Percentiles rank a stretch among this genome's conserved stretches.
Evolutionary conservation across 2,329 filamentous ascomycete genomes (phyloP).

Genomic region (Colletotrichum falcatum): DNA sequence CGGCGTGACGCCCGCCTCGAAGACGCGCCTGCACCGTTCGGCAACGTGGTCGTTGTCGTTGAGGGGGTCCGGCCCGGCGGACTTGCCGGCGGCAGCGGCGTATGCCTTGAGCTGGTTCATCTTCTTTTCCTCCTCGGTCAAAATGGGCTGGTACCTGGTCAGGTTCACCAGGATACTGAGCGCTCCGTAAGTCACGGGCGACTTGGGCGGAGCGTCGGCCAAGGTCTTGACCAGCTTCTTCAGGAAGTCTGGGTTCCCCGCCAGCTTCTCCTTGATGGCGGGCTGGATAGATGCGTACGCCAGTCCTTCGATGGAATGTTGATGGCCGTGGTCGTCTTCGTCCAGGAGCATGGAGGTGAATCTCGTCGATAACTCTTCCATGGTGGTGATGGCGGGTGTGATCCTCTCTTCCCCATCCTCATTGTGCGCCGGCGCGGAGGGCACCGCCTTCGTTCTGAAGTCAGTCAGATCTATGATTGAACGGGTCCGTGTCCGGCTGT

Average conservation of each 20-base stretch:
- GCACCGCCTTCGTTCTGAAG: slow-evolving; percentile 66
- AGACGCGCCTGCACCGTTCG: slow-evolving; percentile 79
- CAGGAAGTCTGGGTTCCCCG: slow-evolving; percentile 75
- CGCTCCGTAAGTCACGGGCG: slow-evolving; percentile 83
- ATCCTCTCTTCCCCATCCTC: slow-evolving; percentile 59
- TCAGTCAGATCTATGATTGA: slow-evolving; percentile 56
- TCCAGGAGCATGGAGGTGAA: slow-evolving; percentile 75
- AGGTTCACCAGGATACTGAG: slow-evolving; percentile 89
- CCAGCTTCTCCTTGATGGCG: slow-evolving; percentile 84
- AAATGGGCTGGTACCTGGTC: slow-evolving; percentile 79
- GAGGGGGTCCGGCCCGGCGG: slow-evolving; percentile 72
- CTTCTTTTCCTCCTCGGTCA: slow-evolving; percentile 92
- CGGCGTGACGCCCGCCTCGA: slow-evolving; percentile 82
- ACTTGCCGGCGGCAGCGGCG: slow-evolving; percentile 82
- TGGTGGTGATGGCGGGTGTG: slow-evolving; percentile 67
- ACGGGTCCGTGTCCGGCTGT: slow-evolving; percentile 37
- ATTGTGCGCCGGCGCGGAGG: slow-evolving; percentile 55
- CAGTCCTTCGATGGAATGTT: slow-evolving; percentile 87
- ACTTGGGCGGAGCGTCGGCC: slow-evolving; percentile 68
- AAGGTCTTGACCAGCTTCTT: slow-evolving; percentile 76
- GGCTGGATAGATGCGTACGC: slow-evolving; percentile 92
- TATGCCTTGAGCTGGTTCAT: slow-evolving; percentile 95
- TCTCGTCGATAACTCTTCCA: slow-evolving; percentile 73
- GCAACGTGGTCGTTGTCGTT: slow-evolving; percentile 82
- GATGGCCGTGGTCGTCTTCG: slow-evolving; percentile 67